Percentiles rank a stretch among this genome's conserved stretches.
phyloP scores from a whole-genome alignment of 2,329 filamentous ascomycete species.

The Sporothrix brasiliensis region DNA sequence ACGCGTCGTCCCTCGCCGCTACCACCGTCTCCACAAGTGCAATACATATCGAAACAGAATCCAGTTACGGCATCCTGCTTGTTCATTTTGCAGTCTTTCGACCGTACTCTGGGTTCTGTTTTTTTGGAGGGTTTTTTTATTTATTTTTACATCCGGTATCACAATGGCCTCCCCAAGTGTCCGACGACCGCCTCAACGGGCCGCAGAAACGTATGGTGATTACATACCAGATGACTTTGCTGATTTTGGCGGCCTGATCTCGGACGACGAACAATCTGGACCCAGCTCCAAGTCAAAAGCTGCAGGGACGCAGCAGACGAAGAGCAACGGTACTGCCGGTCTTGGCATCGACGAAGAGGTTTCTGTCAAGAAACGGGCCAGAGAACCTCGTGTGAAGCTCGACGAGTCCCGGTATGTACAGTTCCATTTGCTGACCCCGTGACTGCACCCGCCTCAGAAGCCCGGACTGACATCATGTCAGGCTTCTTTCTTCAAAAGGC shows the following conservation, averaged over 20 bases:
- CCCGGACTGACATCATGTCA: constrained; percentile 43
- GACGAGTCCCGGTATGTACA: constrained; percentile 70
- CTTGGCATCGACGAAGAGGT: constrained; percentile 87
- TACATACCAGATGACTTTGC: constrained; percentile 63
- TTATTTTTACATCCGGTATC: not conserved
- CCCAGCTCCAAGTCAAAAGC: constrained; percentile 48
- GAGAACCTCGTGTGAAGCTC: constrained; percentile 76
- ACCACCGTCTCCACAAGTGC: not conserved
- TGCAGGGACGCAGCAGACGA: constrained; percentile 47
- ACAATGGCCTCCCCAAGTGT: constrained; percentile 28
- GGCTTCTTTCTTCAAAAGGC: constrained; percentile 79
- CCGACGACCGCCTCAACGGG: constrained; percentile 1
- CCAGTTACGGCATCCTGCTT: not conserved
- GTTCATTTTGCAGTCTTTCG: not conserved
- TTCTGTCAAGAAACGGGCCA: constrained; percentile 73
- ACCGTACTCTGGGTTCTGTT: too few relatives aligned
- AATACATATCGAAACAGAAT: not conserved
- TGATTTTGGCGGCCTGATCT: constrained; percentile 53
- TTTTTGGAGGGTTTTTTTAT: too few relatives aligned
- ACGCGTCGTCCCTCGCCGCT: constrained; percentile 12
- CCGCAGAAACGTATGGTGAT: constrained; percentile 68
- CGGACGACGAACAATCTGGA: constrained; percentile 33
- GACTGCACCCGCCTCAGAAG: not conserved
- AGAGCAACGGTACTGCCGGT: constrained; percentile 54
- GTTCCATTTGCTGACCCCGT: not conserved